Percentiles rank a stretch among this genome's conserved stretches.
phyloP scores from a whole-genome alignment of 2,329 filamentous ascomycete species.

The Immersiporthe knoxdaviesiana region DNA sequence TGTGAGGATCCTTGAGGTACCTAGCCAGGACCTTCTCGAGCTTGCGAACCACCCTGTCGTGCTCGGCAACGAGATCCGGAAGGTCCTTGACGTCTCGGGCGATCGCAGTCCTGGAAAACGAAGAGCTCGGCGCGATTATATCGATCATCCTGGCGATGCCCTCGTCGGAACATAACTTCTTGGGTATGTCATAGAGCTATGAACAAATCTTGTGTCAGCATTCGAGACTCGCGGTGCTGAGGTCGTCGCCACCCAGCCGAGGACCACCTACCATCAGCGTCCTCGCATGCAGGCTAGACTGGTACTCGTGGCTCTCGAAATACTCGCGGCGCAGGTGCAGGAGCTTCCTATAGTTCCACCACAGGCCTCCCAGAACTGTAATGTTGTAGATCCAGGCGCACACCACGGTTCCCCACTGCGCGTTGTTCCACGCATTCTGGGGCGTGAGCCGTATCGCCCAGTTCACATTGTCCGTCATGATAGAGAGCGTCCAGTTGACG shows the following conservation, averaged over 20 bases:
- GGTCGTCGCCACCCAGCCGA: background rate
- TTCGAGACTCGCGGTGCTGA: background rate
- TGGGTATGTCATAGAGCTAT: constrained; percentile 84
- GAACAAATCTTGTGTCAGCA: constrained; percentile 28
- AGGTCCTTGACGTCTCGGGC: constrained; percentile 91
- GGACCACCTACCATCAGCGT: constrained; percentile 61
- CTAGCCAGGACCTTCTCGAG: constrained; percentile 84
- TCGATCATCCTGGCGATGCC: constrained; percentile 86
- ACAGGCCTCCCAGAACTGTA: constrained; percentile 80
- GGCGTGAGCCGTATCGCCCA: constrained; percentile 67
- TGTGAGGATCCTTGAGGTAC: constrained; percentile 85
- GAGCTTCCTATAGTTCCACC: constrained; percentile 85
- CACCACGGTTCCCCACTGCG: constrained; percentile 63
- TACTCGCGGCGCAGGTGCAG: constrained; percentile 73
- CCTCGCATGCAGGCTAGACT: constrained; percentile 79
- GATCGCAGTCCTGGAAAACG: constrained; percentile 78
- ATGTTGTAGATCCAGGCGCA: constrained; percentile 70
- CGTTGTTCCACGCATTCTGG: constrained; percentile 52
- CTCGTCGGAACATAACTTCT: constrained; percentile 77
- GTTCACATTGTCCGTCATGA: constrained; percentile 39
- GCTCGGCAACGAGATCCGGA: constrained; percentile 81
- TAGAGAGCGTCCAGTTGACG: constrained; percentile 66
- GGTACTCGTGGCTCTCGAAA: constrained; percentile 85
- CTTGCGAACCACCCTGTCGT: constrained; percentile 77
- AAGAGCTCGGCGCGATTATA: constrained; percentile 74